phyloP scores from a whole-genome alignment of 1,139 yeast genomes.

The Diutina neorugosa region DNA sequence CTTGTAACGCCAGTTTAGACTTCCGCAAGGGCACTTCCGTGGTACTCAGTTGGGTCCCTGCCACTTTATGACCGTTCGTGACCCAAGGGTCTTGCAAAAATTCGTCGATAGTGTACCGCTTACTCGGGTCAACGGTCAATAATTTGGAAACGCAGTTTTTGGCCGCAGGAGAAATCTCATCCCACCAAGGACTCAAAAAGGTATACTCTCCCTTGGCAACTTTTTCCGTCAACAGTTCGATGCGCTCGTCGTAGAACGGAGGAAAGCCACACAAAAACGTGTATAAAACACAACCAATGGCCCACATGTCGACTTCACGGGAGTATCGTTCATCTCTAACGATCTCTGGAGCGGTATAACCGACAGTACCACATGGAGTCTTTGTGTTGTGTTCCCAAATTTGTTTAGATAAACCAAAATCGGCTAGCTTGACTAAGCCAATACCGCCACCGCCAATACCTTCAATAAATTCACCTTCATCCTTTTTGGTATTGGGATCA shows the following conservation, averaged over 20 bases:
- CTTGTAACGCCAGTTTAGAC: background rate
- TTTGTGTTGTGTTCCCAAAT: constrained; percentile 48
- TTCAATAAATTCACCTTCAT: constrained; percentile 38
- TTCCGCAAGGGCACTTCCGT: background rate
- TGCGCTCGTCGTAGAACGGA: constrained; percentile 48
- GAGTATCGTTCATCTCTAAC: constrained; percentile 46
- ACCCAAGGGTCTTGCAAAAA: constrained; percentile 85
- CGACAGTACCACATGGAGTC: constrained; percentile 39
- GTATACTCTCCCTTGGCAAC: constrained; percentile 49
- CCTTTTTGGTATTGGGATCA: constrained; percentile 34
- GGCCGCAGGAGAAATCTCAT: constrained; percentile 42
- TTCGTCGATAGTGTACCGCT: constrained; percentile 68
- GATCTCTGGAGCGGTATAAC: constrained; percentile 53
- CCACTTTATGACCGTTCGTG: constrained; percentile 10
- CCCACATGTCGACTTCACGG: constrained; percentile 57
- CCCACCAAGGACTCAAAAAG: constrained; percentile 54
- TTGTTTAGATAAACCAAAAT: constrained; percentile 46
- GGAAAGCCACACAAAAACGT: constrained; percentile 53
- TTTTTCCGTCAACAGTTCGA: constrained; percentile 43
- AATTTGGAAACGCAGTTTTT: constrained; percentile 60
- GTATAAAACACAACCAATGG: constrained; percentile 49
- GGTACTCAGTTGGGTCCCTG: background rate
- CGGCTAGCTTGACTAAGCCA: constrained; percentile 42
- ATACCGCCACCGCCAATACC: constrained; percentile 42
- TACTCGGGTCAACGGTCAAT: constrained; percentile 71